A percentile compares a stretch with the other conserved stretches of the same genome.
phyloP scores from a whole-genome alignment of 23 red algal species.

The Gracilaria domingensis region DNA sequence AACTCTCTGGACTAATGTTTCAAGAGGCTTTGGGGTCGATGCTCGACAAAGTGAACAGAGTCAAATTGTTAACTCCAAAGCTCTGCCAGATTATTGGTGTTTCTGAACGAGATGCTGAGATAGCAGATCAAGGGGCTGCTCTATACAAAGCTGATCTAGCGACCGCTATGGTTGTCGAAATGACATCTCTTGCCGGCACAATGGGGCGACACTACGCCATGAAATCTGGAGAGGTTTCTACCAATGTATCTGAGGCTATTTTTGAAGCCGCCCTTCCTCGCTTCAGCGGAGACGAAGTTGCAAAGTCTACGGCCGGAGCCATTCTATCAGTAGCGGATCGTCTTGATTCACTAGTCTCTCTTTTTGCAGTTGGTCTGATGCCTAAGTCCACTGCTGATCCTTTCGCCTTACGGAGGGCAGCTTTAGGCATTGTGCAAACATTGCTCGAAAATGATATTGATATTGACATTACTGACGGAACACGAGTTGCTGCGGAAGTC shows the following conservation, averaged over 20 bases:
- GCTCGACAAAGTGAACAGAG: conserved; percentile 89
- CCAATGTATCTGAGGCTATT: conserved; percentile 69
- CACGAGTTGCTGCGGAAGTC: conserved; percentile 19
- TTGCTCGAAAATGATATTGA: conserved; percentile 52
- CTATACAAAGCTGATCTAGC: conserved; percentile 97
- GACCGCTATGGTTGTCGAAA: conserved; percentile 94
- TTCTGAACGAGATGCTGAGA: conserved; percentile 35
- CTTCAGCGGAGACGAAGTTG: conserved; percentile 77
- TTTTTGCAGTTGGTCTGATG: conserved; percentile 90
- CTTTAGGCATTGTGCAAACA: conserved; percentile 89
- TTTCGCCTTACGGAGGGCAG: conserved; percentile 88
- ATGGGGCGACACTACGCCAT: conserved; percentile 96
- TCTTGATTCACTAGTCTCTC: conserved; percentile 90
- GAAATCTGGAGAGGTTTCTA: conserved; percentile 65
- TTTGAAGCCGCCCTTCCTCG: conserved; percentile 90
- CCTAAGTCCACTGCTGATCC: conserved; percentile 91
- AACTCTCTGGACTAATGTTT: conserved; percentile 88
- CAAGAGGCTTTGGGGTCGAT: conserved; percentile 92
- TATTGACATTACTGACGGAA: conserved; percentile 46
- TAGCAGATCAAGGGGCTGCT: conserved; percentile 47
- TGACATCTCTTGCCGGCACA: conserved; percentile 90
- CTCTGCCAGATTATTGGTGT: conserved; percentile 28
- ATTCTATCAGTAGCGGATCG: conserved; percentile 83
- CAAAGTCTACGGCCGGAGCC: conserved; percentile 67
- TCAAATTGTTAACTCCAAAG: conserved; percentile 59